Conservation (phyloP, 257 asterid species). For the Plantago ovata region DNA sequence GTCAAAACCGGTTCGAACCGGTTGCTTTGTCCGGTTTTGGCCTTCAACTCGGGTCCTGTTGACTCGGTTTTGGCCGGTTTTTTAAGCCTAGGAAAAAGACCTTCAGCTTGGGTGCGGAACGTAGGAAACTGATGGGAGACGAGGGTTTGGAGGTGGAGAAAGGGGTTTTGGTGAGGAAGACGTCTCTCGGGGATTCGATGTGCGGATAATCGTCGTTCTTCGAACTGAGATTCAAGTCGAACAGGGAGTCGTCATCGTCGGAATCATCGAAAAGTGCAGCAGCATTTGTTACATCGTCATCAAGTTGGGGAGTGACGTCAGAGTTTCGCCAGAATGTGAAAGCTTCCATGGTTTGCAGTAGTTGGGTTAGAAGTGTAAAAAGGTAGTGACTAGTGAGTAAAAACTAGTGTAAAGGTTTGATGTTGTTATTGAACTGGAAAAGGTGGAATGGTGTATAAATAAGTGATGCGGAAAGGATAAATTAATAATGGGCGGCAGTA, state of each 20-base stretch:
- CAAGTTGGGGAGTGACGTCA: slow-evolving; percentile 21
- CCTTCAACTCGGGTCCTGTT: slow-evolving; percentile 23
- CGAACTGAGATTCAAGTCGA: slow-evolving; percentile 58
- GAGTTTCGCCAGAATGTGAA: slow-evolving; percentile 52
- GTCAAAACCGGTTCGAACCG: slow-evolving; percentile 25
- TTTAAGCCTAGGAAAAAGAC: slow-evolving; percentile 48
- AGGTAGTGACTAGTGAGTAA: not conserved
- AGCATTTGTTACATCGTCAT: slow-evolving; percentile 16
- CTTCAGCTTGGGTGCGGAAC: slow-evolving; percentile 56
- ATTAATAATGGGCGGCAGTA: too few species aligned
- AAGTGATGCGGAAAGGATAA: too few species aligned
- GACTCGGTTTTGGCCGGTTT: slow-evolving; percentile 25
- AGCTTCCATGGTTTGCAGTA: slow-evolving; percentile 47
- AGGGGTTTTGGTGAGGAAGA: slow-evolving; percentile 22
- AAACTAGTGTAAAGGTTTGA: too few species aligned
- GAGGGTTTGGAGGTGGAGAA: slow-evolving; percentile 30
- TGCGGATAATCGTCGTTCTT: slow-evolving; percentile 31
- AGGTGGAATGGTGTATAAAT: too few species aligned
- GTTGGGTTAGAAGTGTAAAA: not conserved
- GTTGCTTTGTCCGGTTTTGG: slow-evolving; percentile 30
- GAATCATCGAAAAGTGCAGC: slow-evolving; percentile 22
- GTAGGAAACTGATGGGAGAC: slow-evolving; percentile 51
- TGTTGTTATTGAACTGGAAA: too few species aligned
- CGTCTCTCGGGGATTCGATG: slow-evolving; percentile 37
- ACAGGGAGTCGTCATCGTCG: slow-evolving; percentile 59